Conservation (phyloP, 306 rosid species). For the Ochetophila trinervis region DNA sequence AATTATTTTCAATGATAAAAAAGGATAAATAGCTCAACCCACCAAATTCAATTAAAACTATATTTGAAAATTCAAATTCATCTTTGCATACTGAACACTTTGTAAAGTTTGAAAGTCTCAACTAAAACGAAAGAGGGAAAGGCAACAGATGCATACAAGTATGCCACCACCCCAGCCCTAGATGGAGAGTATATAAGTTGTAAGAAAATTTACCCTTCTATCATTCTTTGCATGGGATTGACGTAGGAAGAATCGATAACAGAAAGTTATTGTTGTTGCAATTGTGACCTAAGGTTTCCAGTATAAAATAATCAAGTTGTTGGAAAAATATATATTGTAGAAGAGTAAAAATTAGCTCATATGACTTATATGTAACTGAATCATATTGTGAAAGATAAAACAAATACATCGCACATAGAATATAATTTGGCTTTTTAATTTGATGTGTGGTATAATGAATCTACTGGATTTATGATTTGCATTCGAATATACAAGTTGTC, state of each 20-base stretch:
- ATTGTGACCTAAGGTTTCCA: slow-evolving; percentile 98
- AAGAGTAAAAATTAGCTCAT: too few relatives aligned
- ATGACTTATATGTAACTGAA: too few relatives aligned
- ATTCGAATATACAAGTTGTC: too few relatives aligned
- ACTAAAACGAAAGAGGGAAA: slow-evolving; percentile 3
- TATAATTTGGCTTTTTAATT: too few relatives aligned
- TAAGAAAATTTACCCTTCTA: slow-evolving; percentile 79
- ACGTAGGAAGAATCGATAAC: slow-evolving; percentile 92
- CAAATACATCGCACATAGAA: too few relatives aligned
- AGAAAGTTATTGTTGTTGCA: slow-evolving; percentile 93
- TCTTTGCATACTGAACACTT: not conserved
- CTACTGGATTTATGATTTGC: too few relatives aligned
- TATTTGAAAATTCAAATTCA: not conserved
- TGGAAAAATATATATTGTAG: too few relatives aligned
- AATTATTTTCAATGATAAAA: not conserved
- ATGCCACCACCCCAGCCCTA: not conserved
- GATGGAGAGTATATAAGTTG: not conserved
- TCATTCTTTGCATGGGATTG: slow-evolving; percentile 98
- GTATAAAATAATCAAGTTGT: slow-evolving; percentile 15
- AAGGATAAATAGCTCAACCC: not conserved
- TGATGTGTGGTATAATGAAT: too few relatives aligned
- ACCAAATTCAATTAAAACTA: not conserved
- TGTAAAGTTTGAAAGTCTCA: not conserved
- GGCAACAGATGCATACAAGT: not conserved
- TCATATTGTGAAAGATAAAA: too few relatives aligned